Evolutionary conservation across 2,329 filamentous ascomycete genomes (phyloP), one percentile per base, ranked within the genome.

Genomic region (Amphichorda felina): DNA sequence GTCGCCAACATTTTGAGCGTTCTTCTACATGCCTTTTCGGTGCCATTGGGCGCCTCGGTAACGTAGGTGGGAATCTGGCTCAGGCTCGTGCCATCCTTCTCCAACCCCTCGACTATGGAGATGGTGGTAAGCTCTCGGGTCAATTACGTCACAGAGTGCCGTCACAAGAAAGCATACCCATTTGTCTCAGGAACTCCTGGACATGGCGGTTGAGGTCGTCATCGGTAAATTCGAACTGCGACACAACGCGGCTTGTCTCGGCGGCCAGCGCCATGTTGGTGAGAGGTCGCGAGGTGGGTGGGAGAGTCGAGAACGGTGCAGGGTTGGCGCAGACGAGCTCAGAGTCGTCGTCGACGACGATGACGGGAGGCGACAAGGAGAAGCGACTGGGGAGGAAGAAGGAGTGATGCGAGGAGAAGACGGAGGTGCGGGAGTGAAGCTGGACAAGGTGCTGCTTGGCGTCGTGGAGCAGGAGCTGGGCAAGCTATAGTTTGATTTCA

Each of bases 21-120:
- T 26, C 26, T 17, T 16, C 48, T 24, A 18, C 41, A 49, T 63
- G 89, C 87, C 79, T 95, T 94, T 64, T 98, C 91, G 4, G 88
- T 95, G 49, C 91, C 91, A 71, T 96, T 91, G 53, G 91, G 91
- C 19, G 96, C 88, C 25, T 77, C 81, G 2, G 91, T 96, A 45
- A 98, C 89, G 60, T 94, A 98, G 29, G 88, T 94, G 7, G 91
- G 91, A 51, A 98, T 96, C 64, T 96, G 91, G 63, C 83, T 89
- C 65, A 98, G 63, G 47, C 81, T 87, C 22, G 84, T 80, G 42
- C 79, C 80, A 48, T 88, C 77, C 50, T 79, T 77, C 40, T 75
- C 63, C 45, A 96, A 64, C 19, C 91, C 91, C 66, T 94, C 83
- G 44, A 82, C 83, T 88, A 21, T 21, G n/a, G 18, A 2, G 13